Conservation (phyloP, 768 basidiomycete species). For the Hygrocybe punicea region DNA sequence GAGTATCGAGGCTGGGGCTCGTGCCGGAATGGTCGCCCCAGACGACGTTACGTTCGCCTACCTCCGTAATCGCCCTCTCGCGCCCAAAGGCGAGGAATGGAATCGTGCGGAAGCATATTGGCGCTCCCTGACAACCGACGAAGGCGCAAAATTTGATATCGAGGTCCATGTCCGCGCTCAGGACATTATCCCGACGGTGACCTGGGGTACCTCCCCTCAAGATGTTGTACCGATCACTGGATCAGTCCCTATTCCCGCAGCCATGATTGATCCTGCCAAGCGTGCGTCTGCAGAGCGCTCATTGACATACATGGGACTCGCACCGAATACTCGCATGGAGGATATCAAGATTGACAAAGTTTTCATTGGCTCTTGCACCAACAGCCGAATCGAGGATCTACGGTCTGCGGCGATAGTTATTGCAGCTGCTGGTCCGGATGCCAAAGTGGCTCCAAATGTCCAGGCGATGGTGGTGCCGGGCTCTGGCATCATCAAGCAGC, state of each 20-base stretch:
- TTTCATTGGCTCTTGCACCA: slow-evolving; percentile 94
- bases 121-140: slow-evolving; percentile 74
- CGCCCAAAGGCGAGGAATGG: slow-evolving; percentile 84
- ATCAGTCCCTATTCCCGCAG: slow-evolving; percentile 69
- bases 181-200: slow-evolving; percentile 86
- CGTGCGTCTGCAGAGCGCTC: slow-evolving; percentile 70
- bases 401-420: slow-evolving; percentile 81
- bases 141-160: slow-evolving; percentile 79
- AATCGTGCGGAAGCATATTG: slow-evolving; percentile 83
- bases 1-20: slow-evolving; percentile 92
- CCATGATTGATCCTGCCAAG: slow-evolving; percentile 60
- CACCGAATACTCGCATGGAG: slow-evolving; percentile 73
- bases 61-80: slow-evolving; percentile 74
- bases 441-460: slow-evolving; percentile 69
- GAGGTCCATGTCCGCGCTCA: slow-evolving; percentile 76
- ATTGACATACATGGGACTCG: slow-evolving; percentile 83
- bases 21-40: slow-evolving; percentile 90
- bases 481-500: slow-evolving; percentile 85
- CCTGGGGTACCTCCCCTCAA: slow-evolving; percentile 92
- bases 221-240: slow-evolving; percentile 84
- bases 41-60: slow-evolving; percentile 86
- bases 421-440: slow-evolving; percentile 66
- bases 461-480: slow-evolving; percentile 92
- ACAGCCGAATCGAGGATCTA: slow-evolving; percentile 90
- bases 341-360: slow-evolving; percentile 81